phyloP scores from a whole-genome alignment of 768 basidiomycete species.

The Phanerochaete sordida region DNA sequence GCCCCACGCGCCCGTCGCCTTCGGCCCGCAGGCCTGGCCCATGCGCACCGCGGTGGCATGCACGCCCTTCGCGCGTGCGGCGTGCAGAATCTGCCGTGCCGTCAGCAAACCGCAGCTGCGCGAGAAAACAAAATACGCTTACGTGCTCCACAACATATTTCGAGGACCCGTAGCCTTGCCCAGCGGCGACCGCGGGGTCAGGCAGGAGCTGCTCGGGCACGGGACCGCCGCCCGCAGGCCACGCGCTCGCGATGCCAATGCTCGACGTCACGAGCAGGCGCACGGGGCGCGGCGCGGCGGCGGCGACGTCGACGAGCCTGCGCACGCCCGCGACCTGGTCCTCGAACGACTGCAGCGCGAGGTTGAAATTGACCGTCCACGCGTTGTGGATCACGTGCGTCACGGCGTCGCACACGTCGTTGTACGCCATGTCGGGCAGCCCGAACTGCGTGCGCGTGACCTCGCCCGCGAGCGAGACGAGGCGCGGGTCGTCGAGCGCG shows the following conservation, averaged over 20 bases:
- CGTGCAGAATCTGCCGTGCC: constrained; percentile 7
- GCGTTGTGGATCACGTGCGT: constrained; percentile 15
- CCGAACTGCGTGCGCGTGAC: constrained; percentile 7
- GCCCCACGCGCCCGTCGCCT: too few species aligned
- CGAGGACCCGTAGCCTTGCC: constrained; percentile 35
- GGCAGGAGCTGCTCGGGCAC: constrained; percentile 25
- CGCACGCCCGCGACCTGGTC: constrained; percentile 25
- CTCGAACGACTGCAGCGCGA: constrained; percentile 29
- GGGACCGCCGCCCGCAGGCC: constrained; percentile 2
- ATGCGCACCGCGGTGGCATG: constrained; percentile 22
- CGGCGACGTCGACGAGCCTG: constrained; percentile 31
- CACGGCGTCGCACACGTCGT: constrained; percentile 8
- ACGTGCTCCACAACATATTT: constrained; percentile 41
- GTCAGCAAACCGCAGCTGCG: background rate
- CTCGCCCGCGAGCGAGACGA: constrained; percentile 7
- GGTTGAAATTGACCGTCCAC: constrained; percentile 35
- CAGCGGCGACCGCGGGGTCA: constrained; percentile 26
- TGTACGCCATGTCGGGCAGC: background rate
- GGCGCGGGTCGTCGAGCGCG: constrained; percentile 2
- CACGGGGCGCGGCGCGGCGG: constrained; percentile 20
- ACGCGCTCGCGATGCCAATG: constrained; percentile 25
- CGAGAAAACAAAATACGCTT: background rate
- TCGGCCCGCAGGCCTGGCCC: too few species aligned
- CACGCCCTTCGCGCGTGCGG: constrained; percentile 1
- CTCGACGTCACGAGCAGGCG: constrained; percentile 32